A percentile compares a stretch with the other conserved stretches of the same genome.
Evolutionary conservation across 2,329 filamentous ascomycete species (phyloP).

Genomic region (Ophiosphaerella narmari): DNA sequence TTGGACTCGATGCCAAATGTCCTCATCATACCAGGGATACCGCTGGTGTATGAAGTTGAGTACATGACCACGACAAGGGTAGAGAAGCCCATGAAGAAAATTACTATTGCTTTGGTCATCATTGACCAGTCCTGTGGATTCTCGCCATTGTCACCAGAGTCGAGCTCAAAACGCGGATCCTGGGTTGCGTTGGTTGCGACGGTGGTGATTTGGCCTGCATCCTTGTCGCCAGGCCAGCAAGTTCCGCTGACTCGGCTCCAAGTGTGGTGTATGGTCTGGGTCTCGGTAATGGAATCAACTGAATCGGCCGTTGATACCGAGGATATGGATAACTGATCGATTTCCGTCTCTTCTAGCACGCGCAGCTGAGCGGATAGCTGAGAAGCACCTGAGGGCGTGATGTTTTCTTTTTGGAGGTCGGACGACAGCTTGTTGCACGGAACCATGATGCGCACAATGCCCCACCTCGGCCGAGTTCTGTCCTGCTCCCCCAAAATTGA

Average conservation of each 20-base stretch:
- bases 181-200: constrained; percentile 45
- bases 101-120: constrained; percentile 60
- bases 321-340: constrained; percentile 28
- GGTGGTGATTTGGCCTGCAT: constrained; percentile 28
- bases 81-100: constrained; percentile 62
- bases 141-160: constrained; percentile 64
- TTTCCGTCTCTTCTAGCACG: constrained; percentile 10
- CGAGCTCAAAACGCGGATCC: constrained; percentile 71
- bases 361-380: constrained; percentile 8
- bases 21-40: constrained; percentile 68
- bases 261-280: constrained; percentile 38
- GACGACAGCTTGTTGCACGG: constrained; percentile 7
- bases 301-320: constrained; percentile 30
- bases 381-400: neutral
- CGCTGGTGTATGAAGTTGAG: constrained; percentile 78
- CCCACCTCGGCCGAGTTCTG: neutral
- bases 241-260: constrained; percentile 41
- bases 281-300: constrained; percentile 24
- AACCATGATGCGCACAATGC: constrained; percentile 8
- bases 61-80: constrained; percentile 61
- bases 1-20: constrained; percentile 66
- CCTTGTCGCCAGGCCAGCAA: constrained; percentile 20
- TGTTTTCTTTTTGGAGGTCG: neutral
- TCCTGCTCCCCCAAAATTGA: neutral
- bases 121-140: constrained; percentile 73